phyloP scores from a whole-genome alignment of 176 grass and related monocot genomes.

The Raddia guianensis region DNA sequence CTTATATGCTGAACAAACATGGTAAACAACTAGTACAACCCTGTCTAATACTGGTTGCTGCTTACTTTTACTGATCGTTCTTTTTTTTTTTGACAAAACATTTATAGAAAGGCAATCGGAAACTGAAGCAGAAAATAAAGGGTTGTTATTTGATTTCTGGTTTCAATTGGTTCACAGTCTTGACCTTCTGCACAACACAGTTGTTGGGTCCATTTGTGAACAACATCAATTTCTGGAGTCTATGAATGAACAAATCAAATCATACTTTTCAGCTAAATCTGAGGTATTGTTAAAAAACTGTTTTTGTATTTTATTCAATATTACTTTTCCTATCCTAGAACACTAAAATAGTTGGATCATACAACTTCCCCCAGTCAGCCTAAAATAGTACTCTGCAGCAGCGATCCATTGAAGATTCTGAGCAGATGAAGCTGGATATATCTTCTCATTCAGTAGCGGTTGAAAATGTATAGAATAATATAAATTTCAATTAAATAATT shows the following conservation, averaged over 20 bases:
- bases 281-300: constrained; percentile 44
- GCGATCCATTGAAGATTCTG: constrained; percentile 47
- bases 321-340: constrained; percentile 17
- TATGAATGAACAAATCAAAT: constrained; percentile 60
- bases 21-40: constrained; percentile 39
- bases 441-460: constrained; percentile 50
- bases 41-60: constrained; percentile 20
- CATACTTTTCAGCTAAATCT: constrained; percentile 66
- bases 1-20: constrained; percentile 58
- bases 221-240: constrained; percentile 60
- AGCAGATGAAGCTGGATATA: constrained; percentile 56
- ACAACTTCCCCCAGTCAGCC: constrained; percentile 53
- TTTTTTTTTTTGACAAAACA: constrained; percentile 30
- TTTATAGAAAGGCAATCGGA: constrained; percentile 63
- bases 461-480: constrained; percentile 65
- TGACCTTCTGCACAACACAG: constrained; percentile 53
- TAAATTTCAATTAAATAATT: constrained; percentile 12
- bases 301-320: constrained; percentile 6
- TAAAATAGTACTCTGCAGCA: constrained; percentile 44
- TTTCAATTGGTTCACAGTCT: constrained; percentile 65
- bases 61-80: constrained; percentile 38
- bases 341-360: constrained; percentile 33
- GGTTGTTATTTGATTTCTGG: constrained; percentile 56
- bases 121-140: constrained; percentile 67
- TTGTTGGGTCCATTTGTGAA: constrained; percentile 63